Evolutionary conservation across 176 grass and related monocot genomes (phyloP), one percentile per base, ranked within the genome.

Genomic region (Oryza officinalis): DNA sequence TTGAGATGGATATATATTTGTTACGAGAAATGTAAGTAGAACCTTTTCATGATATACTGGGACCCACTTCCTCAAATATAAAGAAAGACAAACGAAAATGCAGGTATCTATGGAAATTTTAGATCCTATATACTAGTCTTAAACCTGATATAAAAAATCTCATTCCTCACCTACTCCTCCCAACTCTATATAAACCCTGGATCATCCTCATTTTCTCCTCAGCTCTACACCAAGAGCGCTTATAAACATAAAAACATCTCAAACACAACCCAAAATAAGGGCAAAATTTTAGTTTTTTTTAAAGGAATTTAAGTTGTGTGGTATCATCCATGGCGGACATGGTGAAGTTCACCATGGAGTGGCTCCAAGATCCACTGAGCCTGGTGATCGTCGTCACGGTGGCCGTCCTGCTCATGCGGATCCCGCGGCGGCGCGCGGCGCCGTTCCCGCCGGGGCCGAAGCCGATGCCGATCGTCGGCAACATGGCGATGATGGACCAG

Each of bases 401-500:
- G n/a, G 79, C 70, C 1, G 18, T 92, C 1, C n/a, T 96, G 13
- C 13, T 92, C 35, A 23, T 88, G 3, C 69, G 86, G 40, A 78
- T 85, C 1, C n/a, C 25, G 5, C 54, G 71, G 6, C 54, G 74
- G 2, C 38, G 80, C 49, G 90, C 92, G 46, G 63, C 86, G 18
- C 89, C 86, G 8, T 74, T 94, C 20, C 96, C 96, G 65, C 93
- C 96, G 18, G 96, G 96, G 5, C 96, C 96, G 6, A 92, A 75
- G 20, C 54, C 71, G 13, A 77, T 99, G 31, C 96, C 96, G 0
- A 84, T 96, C 60, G 80, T 99, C n/a, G 96, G 96, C 40, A 99
- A 96, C 93, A 96, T 99, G 96, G 46, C 65, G 47, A 94, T 98
- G 85, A 99, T 94, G 91, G 96, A 93, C 64, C 91, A 99, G 93